These are phyloP conservation scores for Neurospora sp. DNA, from an alignment of 495 filamentous ascomycete genomes.

Conservation along the genomic window DNA sequence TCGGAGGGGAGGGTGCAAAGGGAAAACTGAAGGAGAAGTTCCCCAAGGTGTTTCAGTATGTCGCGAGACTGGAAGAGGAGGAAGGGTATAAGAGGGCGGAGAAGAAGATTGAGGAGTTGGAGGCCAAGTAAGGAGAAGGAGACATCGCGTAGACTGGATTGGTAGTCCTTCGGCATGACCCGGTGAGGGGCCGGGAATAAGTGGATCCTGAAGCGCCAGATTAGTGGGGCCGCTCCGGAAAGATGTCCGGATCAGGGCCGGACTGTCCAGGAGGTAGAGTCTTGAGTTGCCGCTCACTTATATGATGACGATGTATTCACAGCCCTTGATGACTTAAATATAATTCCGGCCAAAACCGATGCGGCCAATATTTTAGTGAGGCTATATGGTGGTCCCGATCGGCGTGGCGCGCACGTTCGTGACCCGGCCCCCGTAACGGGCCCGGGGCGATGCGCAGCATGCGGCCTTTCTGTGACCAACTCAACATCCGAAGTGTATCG, in stretches of 20 bases:
- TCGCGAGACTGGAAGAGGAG: conserved; percentile 47
- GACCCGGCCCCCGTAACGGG: not conserved
- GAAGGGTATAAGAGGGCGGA: conserved; percentile 48
- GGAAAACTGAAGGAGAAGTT: conserved; percentile 12
- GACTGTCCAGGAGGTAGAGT: not conserved
- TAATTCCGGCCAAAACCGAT: not conserved
- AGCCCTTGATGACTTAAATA: not conserved
- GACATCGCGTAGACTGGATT: too few species aligned
- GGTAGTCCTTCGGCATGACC: not conserved
- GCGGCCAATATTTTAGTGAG: not conserved
- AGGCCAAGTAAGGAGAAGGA: conserved; percentile 10
- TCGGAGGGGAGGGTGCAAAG: conserved; percentile 30
- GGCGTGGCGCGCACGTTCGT: too few species aligned
- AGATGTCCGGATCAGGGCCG: not conserved
- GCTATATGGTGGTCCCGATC: not conserved
- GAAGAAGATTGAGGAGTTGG: conserved; percentile 50
- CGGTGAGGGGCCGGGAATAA: not conserved
- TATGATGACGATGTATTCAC: not conserved
- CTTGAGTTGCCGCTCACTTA: not conserved
- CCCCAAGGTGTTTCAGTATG: conserved; percentile 50
- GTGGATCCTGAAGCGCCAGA: not conserved
- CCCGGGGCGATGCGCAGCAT: not conserved
- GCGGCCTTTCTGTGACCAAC: not conserved
- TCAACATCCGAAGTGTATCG: not conserved
- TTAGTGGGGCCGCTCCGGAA: not conserved